These are phyloP conservation scores for Phytophthora boehmeriae DNA, from an alignment of 352 stramenopile species.

Conservation along the genomic window DNA sequence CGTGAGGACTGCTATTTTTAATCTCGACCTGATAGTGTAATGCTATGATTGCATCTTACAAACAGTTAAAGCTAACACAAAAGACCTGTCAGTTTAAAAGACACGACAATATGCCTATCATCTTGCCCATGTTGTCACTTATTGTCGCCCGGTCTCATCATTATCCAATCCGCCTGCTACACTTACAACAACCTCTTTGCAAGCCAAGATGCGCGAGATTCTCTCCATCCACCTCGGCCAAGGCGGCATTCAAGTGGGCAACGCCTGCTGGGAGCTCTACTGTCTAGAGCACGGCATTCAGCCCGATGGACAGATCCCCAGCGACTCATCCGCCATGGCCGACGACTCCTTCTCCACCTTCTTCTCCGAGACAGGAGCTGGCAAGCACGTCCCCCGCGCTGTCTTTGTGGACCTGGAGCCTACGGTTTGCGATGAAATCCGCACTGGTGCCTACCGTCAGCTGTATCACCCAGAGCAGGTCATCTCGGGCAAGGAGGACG, in stretches of 20 bases:
- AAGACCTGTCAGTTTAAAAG: background rate
- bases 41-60: too few species aligned
- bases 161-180: constrained; percentile 24
- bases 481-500: constrained; percentile 98
- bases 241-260: constrained; percentile 83
- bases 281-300: constrained; percentile 93
- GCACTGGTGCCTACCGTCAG: constrained; percentile 95
- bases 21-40: too few species aligned
- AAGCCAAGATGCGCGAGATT: constrained; percentile 88
- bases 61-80: background rate
- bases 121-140: background rate
- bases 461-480: constrained; percentile 99
- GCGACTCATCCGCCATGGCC: constrained; percentile 39
- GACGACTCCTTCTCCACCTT: constrained; percentile 80
- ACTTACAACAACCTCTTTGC: constrained; percentile 10
- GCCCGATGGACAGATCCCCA: constrained; percentile 88
- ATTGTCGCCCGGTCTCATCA: constrained; percentile 3
- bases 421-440: constrained; percentile 97
- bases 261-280: constrained; percentile 94
- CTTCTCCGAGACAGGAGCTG: constrained; percentile 90
- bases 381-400: constrained; percentile 59
- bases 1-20: too few species aligned
- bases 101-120: too few species aligned
- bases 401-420: constrained; percentile 98
- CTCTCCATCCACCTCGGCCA: constrained; percentile 97